Base-by-base conservation (phyloP, 352 stramenopile genomes). In the Globisporangium parvum region DNA sequence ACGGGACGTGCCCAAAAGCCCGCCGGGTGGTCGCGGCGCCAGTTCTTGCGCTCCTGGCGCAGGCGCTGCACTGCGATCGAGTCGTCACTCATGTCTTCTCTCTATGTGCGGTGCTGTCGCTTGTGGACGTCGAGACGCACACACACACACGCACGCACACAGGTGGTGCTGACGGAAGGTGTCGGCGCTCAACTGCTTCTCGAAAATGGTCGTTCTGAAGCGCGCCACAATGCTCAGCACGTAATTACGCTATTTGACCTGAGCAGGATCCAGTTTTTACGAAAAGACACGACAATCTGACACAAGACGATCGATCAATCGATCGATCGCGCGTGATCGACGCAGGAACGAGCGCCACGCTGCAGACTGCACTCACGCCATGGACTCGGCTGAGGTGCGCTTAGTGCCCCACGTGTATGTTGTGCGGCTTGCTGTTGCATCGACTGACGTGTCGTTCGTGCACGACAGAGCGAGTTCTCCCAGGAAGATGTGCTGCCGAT, bases 1-100 rank as follows among this genome's bases (percentile, higher is more conserved):
- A 88, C 69, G 6, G 96, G 97, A 6, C 93, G 85, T n/a, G 97
- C 97, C 78, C 97, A 98, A 75, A 99, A 99, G 18, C 96, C 96
- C 60, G 87, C 93, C 21, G 94, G 94, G 78, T 98, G 94, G 73
- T 98, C 93, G 51, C 87, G 73, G 48, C 93, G 80, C 95, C 91
- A 98, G 63, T 95, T 93, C 83, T 97, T 97, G 62, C 91, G 85
- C 71, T 98, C 91, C 71, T 98, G 84, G 45, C 81, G 75, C 54
- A 98, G 79, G n/a, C 91, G 82, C 61, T 88, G 83, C 65, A 90
- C 75, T 21, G 91, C 89, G 52, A 97, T 97, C 53, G 84, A 91
- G 69, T 95, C 89, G 56, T 91, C 80, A 58, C 76, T 89, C 80
- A 91, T 91, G 26, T 2, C 50, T 6, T 45, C 8, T 18, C 5